Conservation (phyloP, 805 yeast species). For the Saccharomycopsis sp. region DNA sequence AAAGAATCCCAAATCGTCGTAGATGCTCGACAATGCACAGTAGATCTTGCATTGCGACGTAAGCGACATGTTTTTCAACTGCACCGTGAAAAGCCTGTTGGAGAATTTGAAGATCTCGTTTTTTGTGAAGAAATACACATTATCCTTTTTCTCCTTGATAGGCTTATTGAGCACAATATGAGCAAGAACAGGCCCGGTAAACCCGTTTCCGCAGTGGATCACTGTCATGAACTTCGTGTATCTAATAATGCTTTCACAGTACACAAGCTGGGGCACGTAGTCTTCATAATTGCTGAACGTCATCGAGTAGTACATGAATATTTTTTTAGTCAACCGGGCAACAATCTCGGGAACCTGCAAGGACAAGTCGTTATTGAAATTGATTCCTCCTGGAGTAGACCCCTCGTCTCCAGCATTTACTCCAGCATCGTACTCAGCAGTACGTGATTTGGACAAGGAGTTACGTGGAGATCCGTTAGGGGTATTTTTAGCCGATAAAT, state of each 20-base stretch:
- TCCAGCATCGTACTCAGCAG: constrained; percentile 3
- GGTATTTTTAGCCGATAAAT: constrained; percentile 19
- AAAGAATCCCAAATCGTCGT: constrained; percentile 48
- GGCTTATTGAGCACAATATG: constrained; percentile 38
- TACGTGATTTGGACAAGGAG: constrained; percentile 29
- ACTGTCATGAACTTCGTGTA: constrained; percentile 53
- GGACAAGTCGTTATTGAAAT: constrained; percentile 20
- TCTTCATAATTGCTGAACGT: constrained; percentile 61
- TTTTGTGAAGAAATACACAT: constrained; percentile 26
- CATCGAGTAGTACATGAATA: constrained; percentile 38
- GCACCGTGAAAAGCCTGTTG: constrained; percentile 39
- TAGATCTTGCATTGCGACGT: constrained; percentile 56
- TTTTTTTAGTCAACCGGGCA: constrained; percentile 32
- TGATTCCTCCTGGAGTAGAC: constrained; percentile 22
- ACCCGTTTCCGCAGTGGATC: constrained; percentile 42
- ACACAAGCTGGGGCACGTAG: constrained; percentile 74
- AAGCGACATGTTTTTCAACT: constrained; percentile 39
- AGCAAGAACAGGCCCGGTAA: constrained; percentile 37
- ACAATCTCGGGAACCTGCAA: constrained; percentile 31
- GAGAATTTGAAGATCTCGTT: constrained; percentile 44
- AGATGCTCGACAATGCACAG: constrained; percentile 58
- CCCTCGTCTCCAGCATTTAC: constrained; percentile 3
- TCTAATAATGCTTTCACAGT: constrained; percentile 64
- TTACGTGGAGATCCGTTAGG: constrained; percentile 43
- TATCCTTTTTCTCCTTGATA: constrained; percentile 16